A percentile compares a stretch with the other conserved stretches of the same genome.
phyloP scores from a whole-genome alignment of 371 early-diverging fungal genomes.

The Zychaea mexicana region DNA sequence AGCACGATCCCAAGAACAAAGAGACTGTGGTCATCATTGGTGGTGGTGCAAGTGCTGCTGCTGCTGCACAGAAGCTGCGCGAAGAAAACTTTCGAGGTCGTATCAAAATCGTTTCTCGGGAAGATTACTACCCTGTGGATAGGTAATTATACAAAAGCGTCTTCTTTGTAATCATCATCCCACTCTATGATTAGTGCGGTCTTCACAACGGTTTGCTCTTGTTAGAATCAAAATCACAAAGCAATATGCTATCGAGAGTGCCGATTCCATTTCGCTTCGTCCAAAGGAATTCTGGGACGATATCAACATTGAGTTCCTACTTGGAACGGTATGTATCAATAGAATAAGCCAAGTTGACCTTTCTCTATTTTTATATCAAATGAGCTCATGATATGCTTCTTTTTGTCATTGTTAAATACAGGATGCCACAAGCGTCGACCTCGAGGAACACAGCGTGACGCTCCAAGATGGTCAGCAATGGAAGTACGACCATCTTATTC shows the following conservation, averaged over 20 bases:
- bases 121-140: conserved; percentile 54
- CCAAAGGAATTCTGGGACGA: conserved; percentile 37
- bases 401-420: background rate
- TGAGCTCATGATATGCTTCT: no score
- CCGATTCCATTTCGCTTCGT: conserved; percentile 37
- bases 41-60: conserved; percentile 54
- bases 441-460: conserved; percentile 34
- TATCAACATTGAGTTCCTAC: conserved; percentile 37
- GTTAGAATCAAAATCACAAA: conserved; percentile 55
- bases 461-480: conserved; percentile 30
- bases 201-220: background rate
- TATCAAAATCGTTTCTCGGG: conserved; percentile 44
- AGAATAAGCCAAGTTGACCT: no score
- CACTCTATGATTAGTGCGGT: no score
- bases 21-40: conserved; percentile 49
- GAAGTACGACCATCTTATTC: conserved; percentile 36
- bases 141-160: conserved; percentile 23
- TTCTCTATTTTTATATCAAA: no score
- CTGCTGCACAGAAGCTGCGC: conserved; percentile 48
- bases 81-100: conserved; percentile 46
- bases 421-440: conserved; percentile 38
- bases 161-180: no score
- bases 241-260: conserved; percentile 30
- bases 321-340: conserved; percentile 25
- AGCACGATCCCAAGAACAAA: conserved; percentile 1